Evolutionary conservation across 1,284 basidiomycete species (phyloP), one percentile per base, ranked within the genome.

Genomic region (Ceratobasidium sp.): DNA sequence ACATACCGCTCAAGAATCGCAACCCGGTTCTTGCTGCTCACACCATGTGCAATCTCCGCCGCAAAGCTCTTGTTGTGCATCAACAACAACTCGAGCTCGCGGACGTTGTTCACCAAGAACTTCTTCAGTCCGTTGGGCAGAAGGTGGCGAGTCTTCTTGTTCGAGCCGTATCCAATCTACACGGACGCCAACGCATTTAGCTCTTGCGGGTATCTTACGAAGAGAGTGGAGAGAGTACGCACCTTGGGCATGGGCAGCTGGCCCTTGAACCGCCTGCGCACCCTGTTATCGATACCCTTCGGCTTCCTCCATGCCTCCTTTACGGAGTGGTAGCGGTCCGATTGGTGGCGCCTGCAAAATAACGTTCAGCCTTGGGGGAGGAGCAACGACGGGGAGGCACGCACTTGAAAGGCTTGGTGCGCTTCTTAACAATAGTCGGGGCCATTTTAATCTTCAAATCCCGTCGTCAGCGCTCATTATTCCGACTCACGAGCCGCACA

Each of bases 41-140:
- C 96, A 81, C 91, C 94, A 88, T 98, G 96, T 73, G 98, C 98
- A 80, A 99, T 95, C 84, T 96, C 94, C 75, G 96, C 98, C 75
- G 96, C 92, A 82, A 93, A 99, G 80, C 87, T 92, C 87, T 94
- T 94, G 90, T 96, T 98, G 90, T 99, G 96, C 96, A 98, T 96
- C 73, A 98, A 85, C 76, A 98, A 90, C 78, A 98, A 88, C 80
- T 98, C 95, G 77, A 98, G 84, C 83, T 98, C 96, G 81, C 90
- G 88, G 73, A 92, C 87, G 84, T 98, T 98, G 87, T 88, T 91
- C 80, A 98, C 93, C 76, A 97, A 84, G 85, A 98, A 91, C 84
- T 96, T 96, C 86, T 95, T 97, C 82, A 94, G 87, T 77, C 96
- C 96, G 80, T 91, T 96, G 76, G 96, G 96, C 79, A 97, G 91